A percentile compares a stretch with the other conserved stretches of the same genome.
Conservation (phyloP, 345 rosid species). For the Jatropha curcas region DNA sequence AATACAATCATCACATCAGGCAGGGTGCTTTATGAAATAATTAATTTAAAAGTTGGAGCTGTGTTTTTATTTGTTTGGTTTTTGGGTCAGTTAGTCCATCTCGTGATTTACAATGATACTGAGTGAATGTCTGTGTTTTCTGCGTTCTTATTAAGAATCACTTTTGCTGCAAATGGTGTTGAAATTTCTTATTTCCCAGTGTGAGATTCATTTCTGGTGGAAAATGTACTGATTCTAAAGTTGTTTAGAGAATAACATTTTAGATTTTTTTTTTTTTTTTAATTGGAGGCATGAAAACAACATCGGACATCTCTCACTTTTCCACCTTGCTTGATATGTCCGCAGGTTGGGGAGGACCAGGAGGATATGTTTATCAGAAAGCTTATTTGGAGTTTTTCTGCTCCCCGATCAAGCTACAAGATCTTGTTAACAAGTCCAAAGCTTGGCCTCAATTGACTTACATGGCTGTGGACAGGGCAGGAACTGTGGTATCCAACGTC, state of each 20-base stretch:
- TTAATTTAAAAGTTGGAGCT: background rate
- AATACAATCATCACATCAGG: background rate
- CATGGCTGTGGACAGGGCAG: slow-evolving; percentile 71
- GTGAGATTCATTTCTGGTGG: too few relatives aligned
- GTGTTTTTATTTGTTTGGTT: background rate
- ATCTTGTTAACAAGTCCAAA: slow-evolving; percentile 69
- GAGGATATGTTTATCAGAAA: slow-evolving; percentile 95
- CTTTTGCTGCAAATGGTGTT: background rate
- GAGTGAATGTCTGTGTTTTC: background rate
- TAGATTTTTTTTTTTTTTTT: too few relatives aligned
- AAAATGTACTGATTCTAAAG: too few relatives aligned
- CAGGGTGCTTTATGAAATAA: background rate
- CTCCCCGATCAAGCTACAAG: slow-evolving; percentile 61
- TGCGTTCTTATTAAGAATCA: background rate
- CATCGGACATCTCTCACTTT: slow-evolving; percentile 5
- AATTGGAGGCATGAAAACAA: background rate
- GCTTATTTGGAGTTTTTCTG: slow-evolving; percentile 97
- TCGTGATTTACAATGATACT: background rate
- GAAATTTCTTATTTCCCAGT: background rate
- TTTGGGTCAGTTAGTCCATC: background rate
- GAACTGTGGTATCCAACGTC: slow-evolving; percentile 58
- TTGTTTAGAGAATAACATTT: too few relatives aligned
- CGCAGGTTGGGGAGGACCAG: slow-evolving; percentile 98
- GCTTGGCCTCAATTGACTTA: slow-evolving; percentile 56
- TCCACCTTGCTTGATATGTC: background rate